Base-by-base conservation (phyloP, 495 filamentous ascomycete genomes). In the Tirmania nivea region DNA sequence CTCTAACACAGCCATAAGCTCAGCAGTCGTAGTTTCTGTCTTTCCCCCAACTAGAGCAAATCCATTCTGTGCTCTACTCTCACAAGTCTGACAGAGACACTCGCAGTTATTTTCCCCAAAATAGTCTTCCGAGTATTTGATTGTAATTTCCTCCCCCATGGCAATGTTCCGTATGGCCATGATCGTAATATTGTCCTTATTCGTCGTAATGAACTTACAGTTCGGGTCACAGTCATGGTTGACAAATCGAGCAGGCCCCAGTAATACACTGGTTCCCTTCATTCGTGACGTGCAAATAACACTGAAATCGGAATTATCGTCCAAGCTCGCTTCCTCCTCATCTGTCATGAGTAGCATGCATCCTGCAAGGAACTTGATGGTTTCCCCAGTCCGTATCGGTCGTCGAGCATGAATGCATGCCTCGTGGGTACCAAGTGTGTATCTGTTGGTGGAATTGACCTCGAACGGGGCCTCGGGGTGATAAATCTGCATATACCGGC, bases 211-310 rank as follows among this genome's bases (percentile, higher is more conserved):
- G 54, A 99, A 71, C 60, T 78, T 73, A 4, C 86, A 86, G 70
- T 96, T 99, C 25, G 92, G 85, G 57, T 83, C 76, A 65, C 90
- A 99, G 66, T 99, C 90, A 66, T 99, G 90, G 60, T 99, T 99
- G 17, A 89, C 84, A 61, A 99, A 95, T 36, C 90, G 79, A 42
- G 92, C 90, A 17, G 90, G 90, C 2, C 90, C 90, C 59, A 99
- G 78, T 57, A 99, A 93, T 17, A 96, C 71, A 12, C 83, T 87
- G 8, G 88, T 80, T 14, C 77, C 79, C 63, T 90, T 90, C 59
- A 87, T 86, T 35, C 90, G 75, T 61, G 84, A 86, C 55, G 87
- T 94, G 65, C 93, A 80, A 48, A 99, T 86, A 51, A 99, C 85
- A 64, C 86, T 94, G 66, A 99, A 99, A 65, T 99, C 90, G 59